These are phyloP conservation scores for Acanthamoeba healyi DNA, from an alignment of 208 protist species.

Conservation along the genomic window DNA sequence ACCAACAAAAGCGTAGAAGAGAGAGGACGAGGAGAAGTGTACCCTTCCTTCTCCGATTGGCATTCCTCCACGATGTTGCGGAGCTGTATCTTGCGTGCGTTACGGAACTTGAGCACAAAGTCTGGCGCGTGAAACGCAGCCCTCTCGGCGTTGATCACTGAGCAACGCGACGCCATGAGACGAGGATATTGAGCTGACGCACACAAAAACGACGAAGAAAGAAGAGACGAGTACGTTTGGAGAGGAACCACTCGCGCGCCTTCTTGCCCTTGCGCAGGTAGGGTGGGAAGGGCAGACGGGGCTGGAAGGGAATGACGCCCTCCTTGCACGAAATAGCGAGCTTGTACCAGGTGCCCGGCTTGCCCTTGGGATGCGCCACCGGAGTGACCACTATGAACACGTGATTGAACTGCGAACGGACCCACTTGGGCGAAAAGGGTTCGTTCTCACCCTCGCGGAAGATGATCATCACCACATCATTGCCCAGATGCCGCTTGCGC, in stretches of 20 bases:
- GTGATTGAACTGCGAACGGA: slow-evolving; percentile 70
- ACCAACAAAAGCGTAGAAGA: not conserved
- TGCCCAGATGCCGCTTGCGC: slow-evolving; percentile 82
- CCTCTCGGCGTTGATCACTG: slow-evolving; percentile 66
- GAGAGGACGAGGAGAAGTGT: not conserved
- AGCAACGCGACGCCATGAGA: not conserved
- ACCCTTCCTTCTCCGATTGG: slow-evolving; percentile 51
- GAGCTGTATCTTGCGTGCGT: slow-evolving; percentile 59
- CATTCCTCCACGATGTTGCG: slow-evolving; percentile 56
- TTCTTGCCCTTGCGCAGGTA: slow-evolving; percentile 40
- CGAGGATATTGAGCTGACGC: not conserved
- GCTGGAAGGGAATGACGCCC: slow-evolving; percentile 63
- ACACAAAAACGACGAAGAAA: not conserved
- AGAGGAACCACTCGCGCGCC: slow-evolving; percentile 28
- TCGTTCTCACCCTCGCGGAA: slow-evolving; percentile 80
- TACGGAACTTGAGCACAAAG: slow-evolving; percentile 62
- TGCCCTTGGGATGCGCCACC: not conserved
- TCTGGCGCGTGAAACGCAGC: slow-evolving; percentile 62
- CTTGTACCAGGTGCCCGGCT: slow-evolving; percentile 47
- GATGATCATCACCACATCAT: slow-evolving; percentile 83
- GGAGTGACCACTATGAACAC: slow-evolving; percentile 29
- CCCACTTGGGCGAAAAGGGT: slow-evolving; percentile 40
- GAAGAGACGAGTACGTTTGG: slow-evolving; percentile 11
- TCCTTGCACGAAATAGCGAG: slow-evolving; percentile 43
- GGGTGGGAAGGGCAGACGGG: slow-evolving; percentile 47